Evolutionary conservation across 1,284 basidiomycete species (phyloP), one percentile per base, ranked within the genome.

Genomic region (Fistulinella staudtii): DNA sequence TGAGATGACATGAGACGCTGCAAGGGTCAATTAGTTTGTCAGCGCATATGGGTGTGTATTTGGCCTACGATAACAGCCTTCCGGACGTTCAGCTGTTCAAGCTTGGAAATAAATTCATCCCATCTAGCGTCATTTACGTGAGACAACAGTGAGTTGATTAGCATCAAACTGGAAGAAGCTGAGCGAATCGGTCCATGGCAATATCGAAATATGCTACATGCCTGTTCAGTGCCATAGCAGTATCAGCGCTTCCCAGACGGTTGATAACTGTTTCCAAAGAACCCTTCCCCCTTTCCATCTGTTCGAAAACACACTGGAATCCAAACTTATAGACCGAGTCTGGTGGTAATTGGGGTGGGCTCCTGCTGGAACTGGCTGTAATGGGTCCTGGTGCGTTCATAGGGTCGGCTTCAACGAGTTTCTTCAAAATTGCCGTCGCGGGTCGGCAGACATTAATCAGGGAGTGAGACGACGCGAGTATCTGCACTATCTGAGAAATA

Each of bases 381-480:
- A 75, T 61, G 1, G 75, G 70, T 7, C 80, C 81, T 3, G 82
- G 77, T 15, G 79, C 77, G 52, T 71, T 81, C 52, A 72, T 66
- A 8, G 85, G 84, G 55, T 89, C 85, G 8, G 87, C 88, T 59
- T 89, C 86, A 20, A 93, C 89, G 15, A 94, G 77, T 54, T 85
- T 85, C 69, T 91, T 89, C 48, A 95, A 74, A 47, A 95, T 93
- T 35, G 89, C 85, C n/a, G 93, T 96, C 1, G 94, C 93, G 10
- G 94, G 94, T n/a, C 94, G 83, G 55, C 91, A 90, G 52, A 98
- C 88, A 54, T 99, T 99, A 72, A 94, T 83, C n/a, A 84, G 77
- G 33, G 86, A 82, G 40, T 78, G 74, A 14, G 84, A 71, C 0
- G 86, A 81, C 4, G 88, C 82, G 30, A 96, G 75, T 49, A 94